Evolutionary conservation across 2,329 filamentous ascomycete genomes (phyloP), one percentile per base, ranked within the genome.

Genomic region (Claviceps africana): DNA sequence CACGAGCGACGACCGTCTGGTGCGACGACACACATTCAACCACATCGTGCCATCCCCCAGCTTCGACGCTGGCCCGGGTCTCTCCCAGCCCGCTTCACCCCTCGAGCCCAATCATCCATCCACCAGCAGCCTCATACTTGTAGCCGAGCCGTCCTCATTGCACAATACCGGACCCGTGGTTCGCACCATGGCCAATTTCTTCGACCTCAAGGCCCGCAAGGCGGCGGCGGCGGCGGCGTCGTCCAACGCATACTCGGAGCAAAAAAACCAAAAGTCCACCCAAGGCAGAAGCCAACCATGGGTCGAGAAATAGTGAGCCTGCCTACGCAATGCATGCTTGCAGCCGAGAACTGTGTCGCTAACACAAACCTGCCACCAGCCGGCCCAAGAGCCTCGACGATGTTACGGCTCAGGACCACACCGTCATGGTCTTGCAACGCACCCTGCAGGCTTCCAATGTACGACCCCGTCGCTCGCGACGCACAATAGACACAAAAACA

Each of bases 371-470:
- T 44, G 7, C 28, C 25, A 35, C 2, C 58, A 97, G 91, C 67
- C 90, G 93, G 45, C 94, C 93, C 30, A 96, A 94, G 70, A 89
- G 84, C 11, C 82, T 99, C 48, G 85, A 83, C 65, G 94, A 98
- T 78, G 90, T 99, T 57, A 88, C 93, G 21, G 91, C 91, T 13
- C 93, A 98, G 78, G 93, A 98, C 62, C 93, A 98, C 70, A 97
- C 93, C 8, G 86, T 95, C 53, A 89, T 86, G 51, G 85, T 97
- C 59, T 83, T 99, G 43, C 86, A 91, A 65, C 81, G 93, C 61
- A 97, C 89, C 30, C 76, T 98, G 22, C 90, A 97, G 75, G 89
- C 91, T 61, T 88, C 90, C 56, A 98, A 98, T 64, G 86, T 89
- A 67, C 48, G 72, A 57, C 13, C 5, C 11, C n/a, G 7, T 42